Conservation (phyloP, 441 rosid genomes). For the Pelargonium myrrhifolium region DNA sequence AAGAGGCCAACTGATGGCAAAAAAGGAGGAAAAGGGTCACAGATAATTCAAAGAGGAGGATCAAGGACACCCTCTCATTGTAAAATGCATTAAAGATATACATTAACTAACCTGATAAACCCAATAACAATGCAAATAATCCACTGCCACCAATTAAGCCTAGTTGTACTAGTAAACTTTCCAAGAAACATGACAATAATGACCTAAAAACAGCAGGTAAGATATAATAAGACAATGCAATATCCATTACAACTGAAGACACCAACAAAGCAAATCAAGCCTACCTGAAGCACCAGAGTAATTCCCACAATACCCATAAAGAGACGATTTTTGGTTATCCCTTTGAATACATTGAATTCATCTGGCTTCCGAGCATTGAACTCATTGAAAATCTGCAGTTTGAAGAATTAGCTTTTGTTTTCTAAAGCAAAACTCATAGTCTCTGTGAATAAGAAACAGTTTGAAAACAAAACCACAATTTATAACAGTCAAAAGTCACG, state of each 20-base stretch:
- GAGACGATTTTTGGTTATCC: slow-evolving; percentile 59
- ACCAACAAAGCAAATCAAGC: neutral
- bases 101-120: slow-evolving; percentile 47
- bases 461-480: no score
- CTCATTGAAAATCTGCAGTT: slow-evolving; percentile 76
- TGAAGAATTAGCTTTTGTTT: slow-evolving; percentile 6
- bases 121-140: slow-evolving; percentile 50
- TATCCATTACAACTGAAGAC: neutral
- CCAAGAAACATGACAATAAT: slow-evolving; percentile 75
- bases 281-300: slow-evolving; percentile 78
- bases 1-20: slow-evolving; percentile 74
- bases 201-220: slow-evolving; percentile 30
- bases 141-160: slow-evolving; percentile 78
- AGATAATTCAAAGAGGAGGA: slow-evolving; percentile 2
- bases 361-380: slow-evolving; percentile 94
- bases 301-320: slow-evolving; percentile 63
- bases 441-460: no score
- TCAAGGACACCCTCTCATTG: no score
- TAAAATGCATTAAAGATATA: neutral
- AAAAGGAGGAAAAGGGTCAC: neutral
- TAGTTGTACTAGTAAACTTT: slow-evolving; percentile 61
- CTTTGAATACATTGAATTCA: slow-evolving; percentile 61
- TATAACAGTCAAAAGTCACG: no score
- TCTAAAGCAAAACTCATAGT: neutral
- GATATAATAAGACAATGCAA: neutral